Conservation (phyloP, 2,329 filamentous ascomycete species). For the Aspergillus fijiensis region DNA sequence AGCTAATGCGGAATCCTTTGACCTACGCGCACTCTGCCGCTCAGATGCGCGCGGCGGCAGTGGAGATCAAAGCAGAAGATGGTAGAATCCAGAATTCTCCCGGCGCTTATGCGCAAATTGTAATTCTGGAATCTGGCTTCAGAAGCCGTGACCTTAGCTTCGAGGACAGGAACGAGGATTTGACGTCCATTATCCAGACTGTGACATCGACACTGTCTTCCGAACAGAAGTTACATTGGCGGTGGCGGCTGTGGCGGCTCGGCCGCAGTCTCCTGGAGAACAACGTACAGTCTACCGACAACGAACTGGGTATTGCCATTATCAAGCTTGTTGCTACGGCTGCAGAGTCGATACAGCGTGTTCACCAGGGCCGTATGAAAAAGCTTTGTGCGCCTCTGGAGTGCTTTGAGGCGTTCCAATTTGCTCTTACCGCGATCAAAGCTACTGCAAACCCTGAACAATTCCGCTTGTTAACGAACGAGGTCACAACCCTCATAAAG, state of each 20-base stretch:
- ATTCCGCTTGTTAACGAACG: constrained; percentile 26
- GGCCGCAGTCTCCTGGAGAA: constrained; percentile 35
- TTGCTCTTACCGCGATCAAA: constrained; percentile 31
- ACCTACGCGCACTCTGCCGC: constrained; percentile 28
- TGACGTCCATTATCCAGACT: constrained; percentile 29
- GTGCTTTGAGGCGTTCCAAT: constrained; percentile 39
- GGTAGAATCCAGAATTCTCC: constrained; percentile 28
- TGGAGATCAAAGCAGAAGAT: constrained; percentile 28
- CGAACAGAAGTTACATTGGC: constrained; percentile 35
- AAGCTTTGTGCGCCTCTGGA: constrained; percentile 32
- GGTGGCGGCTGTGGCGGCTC: constrained; percentile 44
- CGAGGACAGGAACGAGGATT: constrained; percentile 23
- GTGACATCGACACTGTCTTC: constrained; percentile 32
- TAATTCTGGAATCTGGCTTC: constrained; percentile 38
- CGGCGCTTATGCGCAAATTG: constrained; percentile 35
- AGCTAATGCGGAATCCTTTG: constrained; percentile 34
- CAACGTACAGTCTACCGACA: constrained; percentile 24
- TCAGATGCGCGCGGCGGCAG: constrained; percentile 33
- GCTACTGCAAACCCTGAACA: constrained; percentile 21
- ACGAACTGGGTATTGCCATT: constrained; percentile 21
- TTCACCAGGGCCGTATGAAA: constrained; percentile 28
- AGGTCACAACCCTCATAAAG: constrained; percentile 26
- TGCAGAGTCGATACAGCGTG: constrained; percentile 29
- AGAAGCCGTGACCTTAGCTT: constrained; percentile 27
- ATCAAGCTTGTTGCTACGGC: constrained; percentile 29